Base-by-base conservation (phyloP, 768 basidiomycete genomes). In the Leccinum sublutescens region DNA sequence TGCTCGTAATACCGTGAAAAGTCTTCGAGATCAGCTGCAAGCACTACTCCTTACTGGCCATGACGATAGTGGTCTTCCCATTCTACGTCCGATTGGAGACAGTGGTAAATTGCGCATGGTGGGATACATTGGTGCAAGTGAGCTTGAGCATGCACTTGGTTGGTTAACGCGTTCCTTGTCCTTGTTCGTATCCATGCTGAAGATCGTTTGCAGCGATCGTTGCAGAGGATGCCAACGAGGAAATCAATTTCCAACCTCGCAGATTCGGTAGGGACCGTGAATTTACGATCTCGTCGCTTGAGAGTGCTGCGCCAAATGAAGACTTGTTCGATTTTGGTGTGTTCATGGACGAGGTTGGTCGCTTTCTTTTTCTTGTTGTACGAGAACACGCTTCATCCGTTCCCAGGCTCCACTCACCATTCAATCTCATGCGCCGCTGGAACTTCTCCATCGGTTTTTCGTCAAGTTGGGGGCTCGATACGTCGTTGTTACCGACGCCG, bases 131-230 rank as follows among this genome's bases (percentile, higher is more conserved):
- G 93, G 94, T 0, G 84, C 86, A 29, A 95, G 88, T 66, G 97
- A 99, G 74, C 82, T 99, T 14, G 94, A 97, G 67, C 94, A 98
- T 73, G 95, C 93, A 5, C 76, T 99, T 4, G 83, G 91, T 93
- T 72, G 55, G 86, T 79, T 19, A 21, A 53, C 36, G 21, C 29
- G 55, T 29, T 47, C 25, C n/a, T 56, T 12, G 23, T 52, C 12
- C n/a, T 56, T 12, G 23, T 52, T 10, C 29, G 5, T 52, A 12
- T 12, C 7, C 29, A 25, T 50, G 12, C n/a, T 59, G 49, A 60
- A 48, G 53, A 50, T 9, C 8, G 5, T 57, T 43, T 50, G 54
- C 64, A 93, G 90, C 81, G 57, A 81, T 91, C 43, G 85, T 93
- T n/a, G 84, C 87, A 10, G 87, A 91, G 63, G 82, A 87, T 36